Evolutionary conservation across 2,329 filamentous ascomycete species (phyloP).

Genomic region (Phoma sp.): DNA sequence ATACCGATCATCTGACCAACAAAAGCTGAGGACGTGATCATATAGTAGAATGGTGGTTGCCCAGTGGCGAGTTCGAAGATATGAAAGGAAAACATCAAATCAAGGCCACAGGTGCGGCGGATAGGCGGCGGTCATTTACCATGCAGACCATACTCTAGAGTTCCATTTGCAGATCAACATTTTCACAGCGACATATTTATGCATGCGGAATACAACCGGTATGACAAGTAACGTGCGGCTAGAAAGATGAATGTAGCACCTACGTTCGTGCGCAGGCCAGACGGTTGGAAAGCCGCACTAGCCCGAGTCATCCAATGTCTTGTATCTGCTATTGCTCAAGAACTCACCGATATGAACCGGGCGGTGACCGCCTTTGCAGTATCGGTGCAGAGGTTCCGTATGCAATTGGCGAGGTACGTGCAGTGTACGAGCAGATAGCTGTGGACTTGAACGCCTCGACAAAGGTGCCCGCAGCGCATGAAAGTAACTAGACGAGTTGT

Average conservation of each 20-base stretch:
- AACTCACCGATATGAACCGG: constrained; percentile 25
- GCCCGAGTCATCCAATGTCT: constrained; percentile 30
- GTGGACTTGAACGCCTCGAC: too few species aligned
- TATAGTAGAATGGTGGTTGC: constrained; percentile 48
- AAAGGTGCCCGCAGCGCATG: too few species aligned
- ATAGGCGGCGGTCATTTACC: constrained; percentile 39
- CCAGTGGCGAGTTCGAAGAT: constrained; percentile 50
- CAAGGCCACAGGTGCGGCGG: not conserved
- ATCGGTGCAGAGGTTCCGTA: constrained; percentile 30
- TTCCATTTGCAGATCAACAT: constrained; percentile 46
- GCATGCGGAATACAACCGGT: not conserved
- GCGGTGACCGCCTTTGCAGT: constrained; percentile 26
- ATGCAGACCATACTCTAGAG: constrained; percentile 49
- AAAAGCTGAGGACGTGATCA: constrained; percentile 41
- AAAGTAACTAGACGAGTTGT: too few species aligned
- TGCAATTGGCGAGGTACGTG: constrained; percentile 11
- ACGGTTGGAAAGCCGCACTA: constrained; percentile 33
- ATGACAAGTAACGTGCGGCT: not conserved
- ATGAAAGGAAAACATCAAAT: too few species aligned
- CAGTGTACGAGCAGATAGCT: not conserved
- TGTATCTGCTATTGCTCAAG: constrained; percentile 27
- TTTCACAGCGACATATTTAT: constrained; percentile 2
- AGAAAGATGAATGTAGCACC: not conserved
- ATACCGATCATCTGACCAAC: constrained; percentile 47
- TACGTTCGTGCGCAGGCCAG: constrained; percentile 19